Percentiles rank a stretch among this genome's conserved stretches.
Evolutionary conservation across 257 asterid genomes (phyloP).

Genomic region (Leonotis leonurus): DNA sequence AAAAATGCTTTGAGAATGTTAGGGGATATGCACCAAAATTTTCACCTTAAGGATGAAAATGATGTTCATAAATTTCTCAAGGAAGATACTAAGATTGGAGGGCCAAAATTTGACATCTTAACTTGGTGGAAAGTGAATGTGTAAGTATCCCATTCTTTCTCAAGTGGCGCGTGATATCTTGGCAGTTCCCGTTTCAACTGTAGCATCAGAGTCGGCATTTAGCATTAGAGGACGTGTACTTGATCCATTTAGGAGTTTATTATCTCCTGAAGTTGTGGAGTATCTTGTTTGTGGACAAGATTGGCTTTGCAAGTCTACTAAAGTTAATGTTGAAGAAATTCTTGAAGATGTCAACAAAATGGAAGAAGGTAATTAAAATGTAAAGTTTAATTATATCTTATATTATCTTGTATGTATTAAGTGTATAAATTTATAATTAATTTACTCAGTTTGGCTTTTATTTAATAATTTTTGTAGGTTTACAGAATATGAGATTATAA

Average conservation of each 20-base stretch:
- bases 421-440: too few species aligned
- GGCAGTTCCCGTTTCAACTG: not conserved
- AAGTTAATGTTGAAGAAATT: not conserved
- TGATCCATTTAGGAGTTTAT: not conserved
- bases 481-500: too few species aligned
- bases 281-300: not conserved
- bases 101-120: not conserved
- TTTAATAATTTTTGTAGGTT: too few species aligned
- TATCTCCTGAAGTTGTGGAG: not conserved
- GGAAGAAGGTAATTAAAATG: not conserved
- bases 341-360: not conserved
- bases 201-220: not conserved
- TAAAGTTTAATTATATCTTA: too few species aligned
- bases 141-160: not conserved
- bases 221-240: not conserved
- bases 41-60: not conserved
- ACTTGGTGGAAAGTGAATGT: not conserved
- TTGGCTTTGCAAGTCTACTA: not conserved
- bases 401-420: too few species aligned
- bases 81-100: not conserved
- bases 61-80: not conserved
- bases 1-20: not conserved
- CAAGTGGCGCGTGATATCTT: conserved; percentile 1
- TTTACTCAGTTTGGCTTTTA: too few species aligned
- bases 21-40: not conserved